phyloP scores from a whole-genome alignment of 306 rosid species.

The Acmispon strigosus region DNA sequence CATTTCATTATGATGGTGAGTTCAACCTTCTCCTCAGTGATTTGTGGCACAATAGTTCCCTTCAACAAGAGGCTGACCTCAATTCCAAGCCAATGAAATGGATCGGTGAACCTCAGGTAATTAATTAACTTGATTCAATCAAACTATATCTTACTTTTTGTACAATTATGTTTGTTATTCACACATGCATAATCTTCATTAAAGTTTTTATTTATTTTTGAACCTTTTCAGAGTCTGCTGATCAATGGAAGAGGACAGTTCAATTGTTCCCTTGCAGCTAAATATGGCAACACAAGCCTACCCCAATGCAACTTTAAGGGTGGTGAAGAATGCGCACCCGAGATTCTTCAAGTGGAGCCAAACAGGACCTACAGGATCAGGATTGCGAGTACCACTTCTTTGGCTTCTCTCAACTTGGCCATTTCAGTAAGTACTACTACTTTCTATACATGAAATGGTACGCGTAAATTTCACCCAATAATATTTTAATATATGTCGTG shows the following conservation, averaged over 20 bases:
- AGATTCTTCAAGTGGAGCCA: slow-evolving; percentile 51
- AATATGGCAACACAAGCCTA: slow-evolving; percentile 7
- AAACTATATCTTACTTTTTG: no score
- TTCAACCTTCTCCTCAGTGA: slow-evolving; percentile 64
- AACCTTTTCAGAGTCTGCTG: slow-evolving; percentile 36
- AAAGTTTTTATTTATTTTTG: background rate
- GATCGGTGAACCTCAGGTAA: slow-evolving; percentile 86
- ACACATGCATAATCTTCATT: no score
- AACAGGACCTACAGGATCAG: slow-evolving; percentile 67
- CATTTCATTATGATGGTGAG: slow-evolving; percentile 71
- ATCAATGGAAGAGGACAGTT: slow-evolving; percentile 82
- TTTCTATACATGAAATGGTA: no score
- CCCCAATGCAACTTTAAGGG: slow-evolving; percentile 46
- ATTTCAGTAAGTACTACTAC: slow-evolving; percentile 41
- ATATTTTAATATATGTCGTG: no score
- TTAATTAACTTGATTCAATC: background rate
- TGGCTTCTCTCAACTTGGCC: slow-evolving; percentile 80
- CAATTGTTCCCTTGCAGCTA: slow-evolving; percentile 59
- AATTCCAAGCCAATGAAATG: slow-evolving; percentile 56
- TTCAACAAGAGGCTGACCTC: slow-evolving; percentile 71
- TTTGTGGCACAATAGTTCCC: slow-evolving; percentile 58
- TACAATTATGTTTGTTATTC: no score
- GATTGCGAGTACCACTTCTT: slow-evolving; percentile 71
- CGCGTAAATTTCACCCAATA: no score
- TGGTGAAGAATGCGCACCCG: slow-evolving; percentile 67